Evolutionary conservation across 2,329 filamentous ascomycete species (phyloP), one percentile per base, ranked within the genome.

Genomic region (Aspergillus viridinutans): DNA sequence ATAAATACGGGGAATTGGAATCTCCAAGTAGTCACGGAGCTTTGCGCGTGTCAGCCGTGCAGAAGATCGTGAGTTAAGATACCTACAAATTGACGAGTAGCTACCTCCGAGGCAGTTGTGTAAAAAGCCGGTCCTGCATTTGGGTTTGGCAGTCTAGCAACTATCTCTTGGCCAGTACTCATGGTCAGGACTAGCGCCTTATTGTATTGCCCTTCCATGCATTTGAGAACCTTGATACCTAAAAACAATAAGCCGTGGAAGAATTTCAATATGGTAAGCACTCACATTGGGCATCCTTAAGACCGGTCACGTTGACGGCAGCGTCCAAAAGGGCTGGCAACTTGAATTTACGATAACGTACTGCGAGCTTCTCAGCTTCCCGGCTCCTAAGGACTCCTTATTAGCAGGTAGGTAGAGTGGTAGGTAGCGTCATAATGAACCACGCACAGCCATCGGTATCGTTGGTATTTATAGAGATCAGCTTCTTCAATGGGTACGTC

Each of bases 1-100:
- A 58, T 70, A 71, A 17, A 77, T 56, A 42, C 63, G 56, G 4
- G 74, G 74, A 17, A 76, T 70, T 23, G 74, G 72, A 53, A 76
- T 60, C 9, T 63, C 63, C 47, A 64, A 48, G 35, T 49, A 8
- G 10, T 58, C 58, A 17, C 58, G 56, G 7, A 63, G 21, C 61
- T 63, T 50, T 23, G 8, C 3, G 29, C 28, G 14, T 43, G 29
- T 53, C 17, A 54, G 28, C 23, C 14, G 14, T 29, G 12, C 6
- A 17, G 28, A 26, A 49, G n/a, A 20, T 21, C 42, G 25, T 45
- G 42, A 1, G 42, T 1, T 45, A 23, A 21, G 20, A 45, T 20
- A 45, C 64, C 21, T 59, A 69, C 61, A 54, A 68, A 65, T 9
- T 59, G 47, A 3, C 61, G 60, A 7, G 67, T 69, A 4, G 67